These are phyloP conservation scores for Venturia asperata DNA, from an alignment of 2,329 filamentous ascomycete genomes.

Conservation along the genomic window DNA sequence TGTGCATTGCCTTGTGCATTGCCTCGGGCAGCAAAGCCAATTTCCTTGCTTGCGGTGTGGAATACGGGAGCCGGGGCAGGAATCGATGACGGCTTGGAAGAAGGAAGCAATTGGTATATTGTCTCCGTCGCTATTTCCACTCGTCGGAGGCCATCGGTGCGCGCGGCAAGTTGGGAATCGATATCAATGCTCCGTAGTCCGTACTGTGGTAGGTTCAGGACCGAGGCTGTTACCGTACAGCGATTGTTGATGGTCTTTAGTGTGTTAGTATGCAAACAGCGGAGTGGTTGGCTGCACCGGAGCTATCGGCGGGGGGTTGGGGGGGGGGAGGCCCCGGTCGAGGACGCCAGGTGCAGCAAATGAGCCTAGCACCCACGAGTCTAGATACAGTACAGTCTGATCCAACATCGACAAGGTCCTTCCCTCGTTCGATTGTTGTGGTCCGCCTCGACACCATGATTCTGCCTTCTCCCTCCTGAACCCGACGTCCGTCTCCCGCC, in stretches of 20 bases:
- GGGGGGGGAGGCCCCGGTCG: too few species aligned
- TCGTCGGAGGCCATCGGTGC: background rate
- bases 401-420: background rate
- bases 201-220: background rate
- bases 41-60: slow-evolving; percentile 5
- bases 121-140: background rate
- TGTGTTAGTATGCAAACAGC: background rate
- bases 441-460: background rate
- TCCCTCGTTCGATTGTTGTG: slow-evolving; percentile 1
- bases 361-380: background rate
- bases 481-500: background rate
- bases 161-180: background rate
- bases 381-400: background rate
- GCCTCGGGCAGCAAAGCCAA: background rate
- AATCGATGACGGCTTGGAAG: background rate
- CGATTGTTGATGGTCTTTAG: background rate
- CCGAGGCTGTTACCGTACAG: background rate
- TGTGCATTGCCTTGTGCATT: background rate
- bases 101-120: background rate
- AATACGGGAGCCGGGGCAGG: background rate
- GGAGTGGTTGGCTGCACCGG: background rate
- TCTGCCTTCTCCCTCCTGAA: background rate
- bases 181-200: background rate
- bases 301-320: too few species aligned
- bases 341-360: too few species aligned